Percentiles rank a stretch among this genome's conserved stretches.
Evolutionary conservation across 108 stramenopile species (phyloP).

Genomic region (Thalassiosira profunda): DNA sequence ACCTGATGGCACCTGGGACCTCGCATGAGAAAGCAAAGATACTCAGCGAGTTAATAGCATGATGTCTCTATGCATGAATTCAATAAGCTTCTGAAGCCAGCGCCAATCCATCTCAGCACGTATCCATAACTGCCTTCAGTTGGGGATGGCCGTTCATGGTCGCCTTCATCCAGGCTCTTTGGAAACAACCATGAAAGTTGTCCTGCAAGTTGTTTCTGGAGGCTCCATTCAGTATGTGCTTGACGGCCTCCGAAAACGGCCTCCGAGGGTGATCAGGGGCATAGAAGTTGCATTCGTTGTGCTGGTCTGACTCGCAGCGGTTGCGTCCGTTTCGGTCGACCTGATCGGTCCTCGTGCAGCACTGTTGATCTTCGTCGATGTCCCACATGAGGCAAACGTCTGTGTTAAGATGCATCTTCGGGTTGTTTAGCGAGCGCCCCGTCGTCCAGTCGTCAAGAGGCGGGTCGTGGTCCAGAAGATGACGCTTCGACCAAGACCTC

Average conservation of each 20-base stretch:
- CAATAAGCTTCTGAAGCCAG: too few relatives aligned
- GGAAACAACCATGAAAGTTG: conserved; percentile 10
- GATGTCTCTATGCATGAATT: too few relatives aligned
- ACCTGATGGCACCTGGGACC: too few relatives aligned
- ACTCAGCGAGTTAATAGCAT: too few relatives aligned
- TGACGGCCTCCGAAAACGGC: neutral
- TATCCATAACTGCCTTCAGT: neutral
- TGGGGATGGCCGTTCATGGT: conserved; percentile 7
- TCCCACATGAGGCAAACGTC: conserved; percentile 51
- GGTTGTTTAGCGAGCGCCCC: too few relatives aligned
- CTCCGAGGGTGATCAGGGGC: neutral
- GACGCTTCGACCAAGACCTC: conserved; percentile 39
- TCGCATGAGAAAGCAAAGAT: too few relatives aligned
- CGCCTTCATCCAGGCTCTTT: conserved; percentile 13
- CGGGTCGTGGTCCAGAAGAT: conserved; percentile 2
- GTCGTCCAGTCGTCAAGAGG: too few relatives aligned
- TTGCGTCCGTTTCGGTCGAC: conserved; percentile 28
- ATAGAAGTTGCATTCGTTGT: neutral
- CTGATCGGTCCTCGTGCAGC: conserved; percentile 50
- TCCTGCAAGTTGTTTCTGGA: conserved; percentile 1
- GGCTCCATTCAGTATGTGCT: neutral
- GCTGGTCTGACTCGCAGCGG: conserved; percentile 27
- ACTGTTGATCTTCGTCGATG: conserved; percentile 20
- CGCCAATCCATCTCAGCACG: too few relatives aligned
- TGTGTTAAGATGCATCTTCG: conserved; percentile 58